Conservation (phyloP, 1,284 basidiomycete genomes). For the Trichosporon sp. region DNA sequence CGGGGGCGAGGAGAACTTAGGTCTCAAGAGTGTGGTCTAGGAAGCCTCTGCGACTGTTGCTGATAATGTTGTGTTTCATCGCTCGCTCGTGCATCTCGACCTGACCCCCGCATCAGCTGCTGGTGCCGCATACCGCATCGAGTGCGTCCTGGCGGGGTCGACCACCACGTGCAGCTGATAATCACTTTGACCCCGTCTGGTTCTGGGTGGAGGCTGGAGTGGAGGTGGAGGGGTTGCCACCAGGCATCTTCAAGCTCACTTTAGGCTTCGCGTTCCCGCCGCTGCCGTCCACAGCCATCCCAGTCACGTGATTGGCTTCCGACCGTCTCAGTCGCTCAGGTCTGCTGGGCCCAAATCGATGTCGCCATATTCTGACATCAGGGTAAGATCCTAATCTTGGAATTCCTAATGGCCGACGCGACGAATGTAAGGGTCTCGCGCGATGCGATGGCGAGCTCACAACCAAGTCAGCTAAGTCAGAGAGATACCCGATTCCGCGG, state of each 20-base stretch:
- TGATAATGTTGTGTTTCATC: no score
- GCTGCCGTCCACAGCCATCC: background rate
- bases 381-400: background rate
- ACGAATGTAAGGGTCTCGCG: background rate
- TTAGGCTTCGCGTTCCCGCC: background rate
- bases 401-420: constrained; percentile 5
- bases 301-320: background rate
- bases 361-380: background rate
- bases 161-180: no score
- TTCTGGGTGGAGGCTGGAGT: no score
- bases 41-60: background rate
- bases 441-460: background rate
- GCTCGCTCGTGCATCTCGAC: no score
- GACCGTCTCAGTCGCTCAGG: background rate
- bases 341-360: background rate
- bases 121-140: no score
- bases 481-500: background rate
- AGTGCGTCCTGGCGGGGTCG: no score
- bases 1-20: background rate
- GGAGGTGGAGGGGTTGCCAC: no score
- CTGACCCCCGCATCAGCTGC: no score
- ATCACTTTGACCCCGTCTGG: no score
- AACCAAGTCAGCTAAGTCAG: background rate
- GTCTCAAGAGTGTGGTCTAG: background rate
- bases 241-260: no score